phyloP scores from a whole-genome alignment of 2,329 filamentous ascomycete species.

The Calonectria montana region DNA sequence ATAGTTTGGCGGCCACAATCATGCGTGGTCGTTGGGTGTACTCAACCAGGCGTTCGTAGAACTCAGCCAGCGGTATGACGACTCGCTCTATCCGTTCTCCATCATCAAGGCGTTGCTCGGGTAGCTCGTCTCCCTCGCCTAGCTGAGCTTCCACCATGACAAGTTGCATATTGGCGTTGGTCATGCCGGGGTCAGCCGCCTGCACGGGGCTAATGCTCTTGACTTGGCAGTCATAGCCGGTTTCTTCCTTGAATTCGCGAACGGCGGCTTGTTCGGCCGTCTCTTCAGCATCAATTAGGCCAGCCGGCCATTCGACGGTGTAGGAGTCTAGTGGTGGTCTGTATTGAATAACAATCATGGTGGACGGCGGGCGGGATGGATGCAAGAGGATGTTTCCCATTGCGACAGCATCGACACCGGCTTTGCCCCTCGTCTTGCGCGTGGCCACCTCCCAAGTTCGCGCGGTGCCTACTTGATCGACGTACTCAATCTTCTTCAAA shows the following conservation, averaged over 20 bases:
- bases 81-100: constrained; percentile 41
- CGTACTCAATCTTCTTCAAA: constrained; percentile 42
- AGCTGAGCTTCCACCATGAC: constrained; percentile 42
- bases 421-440: constrained; percentile 40
- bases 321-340: constrained; percentile 41
- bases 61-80: constrained; percentile 35
- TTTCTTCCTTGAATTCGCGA: constrained; percentile 42
- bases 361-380: constrained; percentile 39
- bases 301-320: constrained; percentile 42
- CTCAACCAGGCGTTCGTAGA: constrained; percentile 39
- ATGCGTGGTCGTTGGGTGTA: constrained; percentile 40
- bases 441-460: constrained; percentile 43
- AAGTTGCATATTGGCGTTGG: constrained; percentile 42
- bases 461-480: constrained; percentile 39
- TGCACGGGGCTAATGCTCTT: constrained; percentile 36
- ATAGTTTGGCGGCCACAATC: constrained; percentile 41
- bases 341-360: constrained; percentile 42
- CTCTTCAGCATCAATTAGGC: constrained; percentile 41
- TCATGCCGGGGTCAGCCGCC: constrained; percentile 41
- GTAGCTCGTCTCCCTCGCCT: constrained; percentile 31
- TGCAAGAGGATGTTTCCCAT: constrained; percentile 42
- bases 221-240: constrained; percentile 38
- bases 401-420: constrained; percentile 40
- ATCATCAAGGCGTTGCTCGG: constrained; percentile 39
- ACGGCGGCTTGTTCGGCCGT: constrained; percentile 39